These are phyloP conservation scores for Mallotus japonicus DNA, from an alignment of 441 rosid genomes.

Conservation along the genomic window DNA sequence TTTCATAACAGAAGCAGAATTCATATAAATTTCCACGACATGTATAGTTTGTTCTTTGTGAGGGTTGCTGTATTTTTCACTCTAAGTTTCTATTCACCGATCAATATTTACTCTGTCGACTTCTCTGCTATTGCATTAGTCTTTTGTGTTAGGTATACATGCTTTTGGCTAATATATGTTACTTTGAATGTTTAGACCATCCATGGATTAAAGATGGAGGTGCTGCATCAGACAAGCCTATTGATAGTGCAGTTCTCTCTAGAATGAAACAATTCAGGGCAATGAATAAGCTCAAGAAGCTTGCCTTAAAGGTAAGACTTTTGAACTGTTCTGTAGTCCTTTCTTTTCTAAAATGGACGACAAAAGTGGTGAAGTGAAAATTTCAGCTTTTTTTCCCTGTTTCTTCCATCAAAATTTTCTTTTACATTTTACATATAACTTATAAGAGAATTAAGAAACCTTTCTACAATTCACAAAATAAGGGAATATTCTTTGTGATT, in stretches of 20 bases:
- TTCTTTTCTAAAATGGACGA: too few relatives aligned
- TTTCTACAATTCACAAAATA: background rate
- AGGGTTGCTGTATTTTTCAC: too few relatives aligned
- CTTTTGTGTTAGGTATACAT: background rate
- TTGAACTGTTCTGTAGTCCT: background rate
- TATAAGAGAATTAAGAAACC: too few relatives aligned
- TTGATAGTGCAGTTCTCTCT: constrained; percentile 79
- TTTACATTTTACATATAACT: too few relatives aligned
- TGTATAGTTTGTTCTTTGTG: too few relatives aligned
- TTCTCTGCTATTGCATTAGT: background rate
- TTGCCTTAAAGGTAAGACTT: constrained; percentile 68
- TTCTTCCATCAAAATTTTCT: too few relatives aligned
- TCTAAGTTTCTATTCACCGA: background rate
- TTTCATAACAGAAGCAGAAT: background rate
- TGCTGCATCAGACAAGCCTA: constrained; percentile 86
- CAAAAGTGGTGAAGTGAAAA: too few relatives aligned
- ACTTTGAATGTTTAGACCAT: constrained; percentile 56
- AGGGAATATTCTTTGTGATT: background rate
- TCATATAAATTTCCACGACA: background rate
- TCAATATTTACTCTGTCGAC: background rate
- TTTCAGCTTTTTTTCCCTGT: too few relatives aligned
- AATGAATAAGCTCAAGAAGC: constrained; percentile 87
- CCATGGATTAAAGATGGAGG: constrained; percentile 86
- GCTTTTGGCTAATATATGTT: constrained; percentile 28
- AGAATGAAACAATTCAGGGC: constrained; percentile 96